Evolutionary conservation across 805 yeast species (phyloP), one percentile per base, ranked within the genome.

Genomic region (Danielia oregonensis): DNA sequence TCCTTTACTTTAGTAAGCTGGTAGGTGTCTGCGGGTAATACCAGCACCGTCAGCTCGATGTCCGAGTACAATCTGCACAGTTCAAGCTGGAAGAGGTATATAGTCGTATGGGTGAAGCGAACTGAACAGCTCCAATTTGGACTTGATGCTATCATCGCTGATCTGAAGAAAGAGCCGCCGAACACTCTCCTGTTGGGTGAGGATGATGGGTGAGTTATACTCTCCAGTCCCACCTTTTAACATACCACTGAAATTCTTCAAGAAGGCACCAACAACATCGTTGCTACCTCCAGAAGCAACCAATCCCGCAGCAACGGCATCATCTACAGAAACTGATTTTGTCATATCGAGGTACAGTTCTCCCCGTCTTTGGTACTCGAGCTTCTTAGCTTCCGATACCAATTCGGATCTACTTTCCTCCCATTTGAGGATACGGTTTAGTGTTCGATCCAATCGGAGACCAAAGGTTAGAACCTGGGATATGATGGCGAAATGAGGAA

Each of bases 51-150:
- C 14, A 67, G 61, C 14, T 62, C 55, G 21, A 86, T 61, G 33
- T 68, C 67, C 9, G 67, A 68, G 41, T 63, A 63, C 32, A 88
- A 64, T 69, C 51, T 5, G 94, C 79, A 48, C 87, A 75, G 40
- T 82, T 76, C 11, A 67, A 57, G 0, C 96, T 96, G n/a, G 72
- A 52, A 17, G 75, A 70, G 1, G 86, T 54, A 82, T 80, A 61
- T 86, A 86, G 55, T 82, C 84, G 37, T 96, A 72, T 13, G 88
- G 80, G 58, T 65, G 75, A 55, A 86, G 87, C 26, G 83, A 73
- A 4, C 89, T 67, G 52, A 86, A 79, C 32, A 70, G 60, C 14
- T 77, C 74, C 57, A 87, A 68, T 46, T 74, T 75, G 17, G 61
- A 59, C 49, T 72, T 63, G 62, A 84, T 70, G 22, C 59, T 54